Evolutionary conservation across 306 rosid species (phyloP).

Genomic region (Purshia tridentata): DNA sequence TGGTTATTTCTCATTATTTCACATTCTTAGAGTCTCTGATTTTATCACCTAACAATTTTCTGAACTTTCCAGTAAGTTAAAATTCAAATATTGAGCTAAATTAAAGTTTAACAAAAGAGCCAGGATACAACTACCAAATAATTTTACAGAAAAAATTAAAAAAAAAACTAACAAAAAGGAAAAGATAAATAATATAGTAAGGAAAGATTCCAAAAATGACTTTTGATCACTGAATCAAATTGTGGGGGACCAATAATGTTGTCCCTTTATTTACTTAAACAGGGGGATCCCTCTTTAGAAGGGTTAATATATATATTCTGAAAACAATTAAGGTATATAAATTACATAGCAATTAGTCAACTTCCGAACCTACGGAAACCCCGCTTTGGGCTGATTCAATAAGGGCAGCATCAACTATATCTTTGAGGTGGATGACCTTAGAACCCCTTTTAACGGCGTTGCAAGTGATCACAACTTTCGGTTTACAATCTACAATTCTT

Average conservation of each 20-base stretch:
- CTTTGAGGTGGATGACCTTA: slow-evolving; percentile 74
- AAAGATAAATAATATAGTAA: too few species aligned
- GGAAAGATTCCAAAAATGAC: background rate
- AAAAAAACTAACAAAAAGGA: background rate
- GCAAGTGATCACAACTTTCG: slow-evolving; percentile 85
- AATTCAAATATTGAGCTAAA: slow-evolving; percentile 11
- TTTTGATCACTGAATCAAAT: too few species aligned
- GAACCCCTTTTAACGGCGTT: slow-evolving; percentile 93
- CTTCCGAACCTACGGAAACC: slow-evolving; percentile 65
- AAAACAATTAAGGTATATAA: background rate
- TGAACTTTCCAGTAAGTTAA: slow-evolving; percentile 5
- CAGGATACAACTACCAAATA: background rate
- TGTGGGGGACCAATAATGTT: too few species aligned
- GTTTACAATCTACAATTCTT: slow-evolving; percentile 86
- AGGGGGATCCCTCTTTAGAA: background rate
- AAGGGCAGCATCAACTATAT: slow-evolving; percentile 83
- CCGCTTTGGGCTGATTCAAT: slow-evolving; percentile 57
- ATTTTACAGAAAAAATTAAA: too few species aligned
- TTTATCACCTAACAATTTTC: background rate
- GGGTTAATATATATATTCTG: too few species aligned
- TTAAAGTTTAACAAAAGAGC: slow-evolving; percentile 6
- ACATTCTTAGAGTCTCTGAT: background rate
- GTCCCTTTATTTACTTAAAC: too few species aligned
- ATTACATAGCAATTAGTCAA: slow-evolving; percentile 12
- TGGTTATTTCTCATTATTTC: background rate